A percentile compares a stretch with the other conserved stretches of the same genome.
Conservation (phyloP, 2,329 filamentous ascomycete species). For the Botrytis tulipae region DNA sequence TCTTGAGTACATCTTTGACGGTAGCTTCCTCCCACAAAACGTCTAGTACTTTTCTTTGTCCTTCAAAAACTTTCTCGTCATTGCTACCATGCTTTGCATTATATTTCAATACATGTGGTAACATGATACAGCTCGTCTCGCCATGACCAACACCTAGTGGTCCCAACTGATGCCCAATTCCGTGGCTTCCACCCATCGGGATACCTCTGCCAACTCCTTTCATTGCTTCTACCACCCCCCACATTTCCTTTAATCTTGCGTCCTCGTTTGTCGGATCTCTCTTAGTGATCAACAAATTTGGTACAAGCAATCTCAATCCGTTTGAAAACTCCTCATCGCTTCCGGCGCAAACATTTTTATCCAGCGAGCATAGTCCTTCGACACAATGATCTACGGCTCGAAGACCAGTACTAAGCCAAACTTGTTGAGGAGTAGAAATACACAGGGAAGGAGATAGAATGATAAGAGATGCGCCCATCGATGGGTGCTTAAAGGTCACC, state of each 20-base stretch:
- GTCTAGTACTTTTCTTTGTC: slow-evolving; percentile 30
- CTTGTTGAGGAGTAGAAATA: slow-evolving; percentile 48
- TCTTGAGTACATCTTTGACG: slow-evolving; percentile 24
- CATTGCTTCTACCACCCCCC: slow-evolving; percentile 55
- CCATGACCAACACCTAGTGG: slow-evolving; percentile 54
- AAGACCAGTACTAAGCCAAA: slow-evolving; percentile 59
- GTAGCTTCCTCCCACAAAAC: slow-evolving; percentile 30
- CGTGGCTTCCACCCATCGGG: slow-evolving; percentile 43
- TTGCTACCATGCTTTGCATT: slow-evolving; percentile 41
- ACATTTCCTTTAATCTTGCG: slow-evolving; percentile 28
- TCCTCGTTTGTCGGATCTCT: slow-evolving; percentile 25
- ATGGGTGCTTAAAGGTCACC: slow-evolving; percentile 35
- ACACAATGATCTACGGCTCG: slow-evolving; percentile 58
- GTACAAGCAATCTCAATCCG: slow-evolving; percentile 31
- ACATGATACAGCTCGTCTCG: slow-evolving; percentile 56
- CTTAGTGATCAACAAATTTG: slow-evolving; percentile 32
- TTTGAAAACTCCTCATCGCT: slow-evolving; percentile 26
- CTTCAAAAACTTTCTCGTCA: slow-evolving; percentile 23
- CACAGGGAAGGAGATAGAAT: slow-evolving; percentile 56
- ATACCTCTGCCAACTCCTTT: slow-evolving; percentile 43
- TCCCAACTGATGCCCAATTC: slow-evolving; percentile 45
- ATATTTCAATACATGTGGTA: slow-evolving; percentile 56
- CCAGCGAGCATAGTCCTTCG: slow-evolving; percentile 50
- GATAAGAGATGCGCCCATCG: slow-evolving; percentile 49
- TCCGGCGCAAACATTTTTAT: slow-evolving; percentile 22